phyloP scores from a whole-genome alignment of 1,284 basidiomycete genomes.

The Cystobasidiaceae sp. region DNA sequence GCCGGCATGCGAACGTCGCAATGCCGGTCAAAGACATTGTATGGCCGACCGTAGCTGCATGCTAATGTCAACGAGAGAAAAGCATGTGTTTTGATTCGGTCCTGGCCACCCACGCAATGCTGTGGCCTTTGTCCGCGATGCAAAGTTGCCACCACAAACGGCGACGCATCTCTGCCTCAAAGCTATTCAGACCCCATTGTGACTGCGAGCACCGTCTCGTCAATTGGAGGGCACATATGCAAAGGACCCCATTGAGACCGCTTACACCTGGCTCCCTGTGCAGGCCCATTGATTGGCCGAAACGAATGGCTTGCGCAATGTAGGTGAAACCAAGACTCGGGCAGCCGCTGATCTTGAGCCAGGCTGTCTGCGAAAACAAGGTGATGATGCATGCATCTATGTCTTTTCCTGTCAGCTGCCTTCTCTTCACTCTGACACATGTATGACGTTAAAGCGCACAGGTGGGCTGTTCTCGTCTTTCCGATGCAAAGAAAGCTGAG shows the following conservation, averaged over 20 bases:
- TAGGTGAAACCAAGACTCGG: constrained; percentile 27
- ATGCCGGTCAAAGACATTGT: constrained; percentile 21
- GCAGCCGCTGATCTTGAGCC: constrained; percentile 21
- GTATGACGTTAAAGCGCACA: not conserved
- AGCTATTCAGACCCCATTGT: constrained; percentile 20
- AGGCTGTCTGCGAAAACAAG: constrained; percentile 5
- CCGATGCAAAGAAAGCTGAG: constrained; percentile 25
- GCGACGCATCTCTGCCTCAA: constrained; percentile 26
- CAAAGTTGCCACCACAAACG: constrained; percentile 18
- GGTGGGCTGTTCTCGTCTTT: constrained; percentile 27
- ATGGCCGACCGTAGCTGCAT: constrained; percentile 23
- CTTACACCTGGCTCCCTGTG: constrained; percentile 19
- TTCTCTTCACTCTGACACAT: not conserved
- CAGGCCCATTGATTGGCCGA: constrained; percentile 24
- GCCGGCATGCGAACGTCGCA: constrained; percentile 28
- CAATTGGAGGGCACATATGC: not conserved
- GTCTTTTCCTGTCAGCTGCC: not conserved
- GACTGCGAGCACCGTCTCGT: no score
- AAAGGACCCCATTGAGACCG: not conserved
- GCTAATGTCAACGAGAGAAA: not conserved
- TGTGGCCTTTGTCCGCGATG: constrained; percentile 11
- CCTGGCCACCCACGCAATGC: not conserved
- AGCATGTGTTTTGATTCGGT: not conserved
- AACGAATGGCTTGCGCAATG: constrained; percentile 21
- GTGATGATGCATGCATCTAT: constrained; percentile 12